These are phyloP conservation scores for Coemansia asiatica DNA, from an alignment of 192 early-diverging fungal species.

Conservation along the genomic window DNA sequence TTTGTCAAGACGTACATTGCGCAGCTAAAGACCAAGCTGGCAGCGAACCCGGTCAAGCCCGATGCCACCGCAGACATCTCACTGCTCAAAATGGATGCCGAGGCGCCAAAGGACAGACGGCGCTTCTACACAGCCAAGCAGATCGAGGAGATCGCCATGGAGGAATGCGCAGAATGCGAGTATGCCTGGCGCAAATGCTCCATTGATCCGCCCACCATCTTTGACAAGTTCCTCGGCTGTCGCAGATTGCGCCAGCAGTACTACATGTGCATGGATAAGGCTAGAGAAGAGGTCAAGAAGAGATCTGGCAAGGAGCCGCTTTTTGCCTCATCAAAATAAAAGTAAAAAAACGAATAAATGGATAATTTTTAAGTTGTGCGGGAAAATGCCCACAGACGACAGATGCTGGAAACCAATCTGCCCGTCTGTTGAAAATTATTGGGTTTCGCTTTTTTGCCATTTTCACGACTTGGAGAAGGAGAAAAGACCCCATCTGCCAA, in stretches of 20 bases:
- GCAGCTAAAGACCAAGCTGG: constrained; percentile 31
- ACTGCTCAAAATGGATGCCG: constrained; percentile 29
- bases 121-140: constrained; percentile 40
- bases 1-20: constrained; percentile 36
- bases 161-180: constrained; percentile 44
- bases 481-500: too few species aligned
- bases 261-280: constrained; percentile 26
- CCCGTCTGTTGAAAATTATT: neutral
- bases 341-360: too few species aligned
- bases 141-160: constrained; percentile 35
- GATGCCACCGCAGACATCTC: constrained; percentile 15
- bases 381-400: neutral
- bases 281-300: constrained; percentile 17
- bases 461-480: neutral
- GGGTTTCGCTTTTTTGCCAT: neutral
- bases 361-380: too few species aligned
- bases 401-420: neutral
- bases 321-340: neutral
- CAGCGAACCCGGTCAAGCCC: constrained; percentile 27
- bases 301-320: constrained; percentile 20
- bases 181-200: constrained; percentile 37
- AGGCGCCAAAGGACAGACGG: constrained; percentile 27
- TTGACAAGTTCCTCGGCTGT: constrained; percentile 32
- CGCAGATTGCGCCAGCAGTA: constrained; percentile 19
- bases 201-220: constrained; percentile 20